Conservation (phyloP, 306 rosid species). For the Quercus aquifolioides region DNA sequence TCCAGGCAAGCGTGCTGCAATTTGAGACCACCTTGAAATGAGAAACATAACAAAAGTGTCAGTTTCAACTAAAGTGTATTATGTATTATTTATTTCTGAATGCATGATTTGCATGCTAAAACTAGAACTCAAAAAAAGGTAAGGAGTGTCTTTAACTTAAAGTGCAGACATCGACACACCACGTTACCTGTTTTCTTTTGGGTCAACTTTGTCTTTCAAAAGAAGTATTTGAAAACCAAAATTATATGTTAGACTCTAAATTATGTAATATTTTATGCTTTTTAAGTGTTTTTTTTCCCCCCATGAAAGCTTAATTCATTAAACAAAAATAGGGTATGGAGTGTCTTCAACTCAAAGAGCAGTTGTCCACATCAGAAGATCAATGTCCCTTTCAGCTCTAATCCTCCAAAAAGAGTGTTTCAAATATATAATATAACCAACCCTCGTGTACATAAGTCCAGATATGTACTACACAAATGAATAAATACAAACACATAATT, state of each 20-base stretch:
- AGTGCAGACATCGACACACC: conserved; percentile 22
- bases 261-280: neutral
- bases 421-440: neutral
- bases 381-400: conserved; percentile 21
- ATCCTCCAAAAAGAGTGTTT: neutral
- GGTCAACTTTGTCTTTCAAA: conserved; percentile 20
- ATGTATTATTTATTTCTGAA: neutral
- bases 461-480: no score
- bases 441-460: neutral
- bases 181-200: conserved; percentile 11
- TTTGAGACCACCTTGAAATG: conserved; percentile 86
- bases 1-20: conserved; percentile 89
- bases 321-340: conserved; percentile 6
- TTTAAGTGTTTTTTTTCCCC: neutral
- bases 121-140: neutral
- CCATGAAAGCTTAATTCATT: conserved; percentile 12
- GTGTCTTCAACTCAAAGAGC: conserved; percentile 27
- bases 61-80: conserved; percentile 9
- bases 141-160: conserved; percentile 51
- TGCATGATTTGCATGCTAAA: conserved; percentile 48
- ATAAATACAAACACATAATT: neutral
- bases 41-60: conserved; percentile 12
- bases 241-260: neutral
- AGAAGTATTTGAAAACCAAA: conserved; percentile 7
- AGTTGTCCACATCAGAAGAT: neutral